Base-by-base conservation (phyloP, 768 basidiomycete genomes). In the Polyporus arcularius region DNA sequence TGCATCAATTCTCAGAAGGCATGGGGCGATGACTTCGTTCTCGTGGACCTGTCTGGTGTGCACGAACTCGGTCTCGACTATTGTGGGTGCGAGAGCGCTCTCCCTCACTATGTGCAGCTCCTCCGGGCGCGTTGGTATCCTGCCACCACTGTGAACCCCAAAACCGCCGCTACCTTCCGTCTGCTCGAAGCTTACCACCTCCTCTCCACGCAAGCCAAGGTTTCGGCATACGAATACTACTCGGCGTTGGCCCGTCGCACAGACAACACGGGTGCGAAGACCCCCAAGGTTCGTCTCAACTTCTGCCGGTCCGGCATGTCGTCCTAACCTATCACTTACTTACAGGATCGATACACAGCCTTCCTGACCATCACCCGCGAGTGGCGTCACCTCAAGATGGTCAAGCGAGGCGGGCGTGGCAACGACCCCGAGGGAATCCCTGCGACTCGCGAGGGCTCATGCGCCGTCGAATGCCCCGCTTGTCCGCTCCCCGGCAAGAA, bases 201-300 rank as follows among this genome's bases (percentile, higher is more conserved):
- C 2, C 57, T 75, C 1, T 68, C 68, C 0, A 69, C 76, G 18
- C 67, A 73, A 40, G 72, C 70, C 0, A 78, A 78, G 53, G 31
- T 70, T 0, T 75, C 72, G 0, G 66, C 57, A 0, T 76, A 65
- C 38, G 72, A 76, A 41, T 78, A 71, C 58, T 78, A 76, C 53
- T 56, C 60, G 0, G 39, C 68, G 0, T 50, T 79, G 1, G 61
- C 45, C 2, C 61, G 68, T 6, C 42, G 56, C 15, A 73, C 73
- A 0, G 71, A 78, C 42, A 78, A 77, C 51, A 72, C 68, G 3
- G 72, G 73, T 0, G 57, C 65, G 0, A 14, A 39, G 1, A 31
- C 43, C 14, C 43, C 43, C 11, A 45, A 21, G 43, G 43, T 45
- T 14, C 41, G 41, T n/a, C n/a, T n/a, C n/a, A n/a, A n/a, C n/a